Evolutionary conservation across 208 protist genomes (phyloP).

Genomic region (Phytomonas francai): DNA sequence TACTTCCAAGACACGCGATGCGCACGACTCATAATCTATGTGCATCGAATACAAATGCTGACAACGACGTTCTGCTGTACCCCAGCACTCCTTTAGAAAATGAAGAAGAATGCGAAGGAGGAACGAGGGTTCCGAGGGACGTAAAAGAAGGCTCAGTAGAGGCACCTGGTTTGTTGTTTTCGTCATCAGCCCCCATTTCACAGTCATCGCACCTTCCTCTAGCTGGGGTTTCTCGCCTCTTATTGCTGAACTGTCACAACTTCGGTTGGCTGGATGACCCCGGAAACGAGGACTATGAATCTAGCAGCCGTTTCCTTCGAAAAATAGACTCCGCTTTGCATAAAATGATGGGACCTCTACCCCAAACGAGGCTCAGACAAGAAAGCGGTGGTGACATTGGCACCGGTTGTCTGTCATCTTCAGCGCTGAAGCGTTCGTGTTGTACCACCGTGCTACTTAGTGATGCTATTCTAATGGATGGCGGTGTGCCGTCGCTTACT

Average conservation of each 20-base stretch:
- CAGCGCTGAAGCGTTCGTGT: not conserved
- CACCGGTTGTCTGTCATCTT: not conserved
- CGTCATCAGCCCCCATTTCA: not conserved
- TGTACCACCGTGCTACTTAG: constrained; percentile 37
- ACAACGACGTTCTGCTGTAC: not conserved
- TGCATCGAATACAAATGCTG: not conserved
- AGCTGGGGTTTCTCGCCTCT: constrained; percentile 26
- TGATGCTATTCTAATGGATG: constrained; percentile 56
- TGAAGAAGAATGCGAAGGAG: not conserved
- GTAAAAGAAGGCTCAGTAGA: not conserved
- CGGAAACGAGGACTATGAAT: constrained; percentile 42
- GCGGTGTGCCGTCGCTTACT: constrained; percentile 42
- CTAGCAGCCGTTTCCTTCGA: constrained; percentile 24
- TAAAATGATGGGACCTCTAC: constrained; percentile 1
- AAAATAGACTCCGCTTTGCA: constrained; percentile 23
- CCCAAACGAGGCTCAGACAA: constrained; percentile 5
- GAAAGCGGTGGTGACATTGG: constrained; percentile 14
- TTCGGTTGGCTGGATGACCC: constrained; percentile 50
- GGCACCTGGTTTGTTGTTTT: not conserved
- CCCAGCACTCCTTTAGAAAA: not conserved
- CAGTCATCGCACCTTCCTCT: not conserved
- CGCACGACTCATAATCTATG: not conserved
- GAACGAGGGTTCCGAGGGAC: not conserved
- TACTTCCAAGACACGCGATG: not conserved
- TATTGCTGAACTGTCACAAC: constrained; percentile 58